These are phyloP conservation scores for Cutaneotrichosporon daszewskae DNA, from an alignment of 1,284 basidiomycete genomes.

Conservation along the genomic window DNA sequence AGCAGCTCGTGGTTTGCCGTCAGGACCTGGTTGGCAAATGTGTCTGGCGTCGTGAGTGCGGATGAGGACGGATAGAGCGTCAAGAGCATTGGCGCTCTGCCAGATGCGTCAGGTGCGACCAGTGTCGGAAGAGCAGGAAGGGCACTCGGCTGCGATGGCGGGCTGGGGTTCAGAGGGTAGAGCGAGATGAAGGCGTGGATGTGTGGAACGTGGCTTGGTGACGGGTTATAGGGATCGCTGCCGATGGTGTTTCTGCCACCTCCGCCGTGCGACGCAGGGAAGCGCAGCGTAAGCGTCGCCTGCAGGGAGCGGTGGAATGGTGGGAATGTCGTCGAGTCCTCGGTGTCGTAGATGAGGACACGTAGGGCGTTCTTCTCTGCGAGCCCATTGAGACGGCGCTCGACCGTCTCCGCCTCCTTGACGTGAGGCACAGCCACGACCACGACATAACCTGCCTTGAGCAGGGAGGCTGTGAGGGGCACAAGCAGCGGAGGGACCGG, in stretches of 20 bases:
- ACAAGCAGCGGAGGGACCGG: conserved; percentile 38
- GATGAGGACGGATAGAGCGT: conserved; percentile 43
- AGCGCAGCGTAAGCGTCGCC: conserved; percentile 43
- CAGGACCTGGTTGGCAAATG: conserved; percentile 41
- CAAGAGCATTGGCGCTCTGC: conserved; percentile 29
- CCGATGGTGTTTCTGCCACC: conserved; percentile 17
- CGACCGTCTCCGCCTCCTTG: conserved; percentile 43
- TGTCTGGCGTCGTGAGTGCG: conserved; percentile 32
- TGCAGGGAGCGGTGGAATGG: conserved; percentile 45
- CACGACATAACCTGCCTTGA: conserved; percentile 45
- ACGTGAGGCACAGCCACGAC: conserved; percentile 43
- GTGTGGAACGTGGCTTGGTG: conserved; percentile 31
- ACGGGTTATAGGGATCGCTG: conserved; percentile 41
- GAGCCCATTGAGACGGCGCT: conserved; percentile 35
- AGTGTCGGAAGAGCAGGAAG: conserved; percentile 44
- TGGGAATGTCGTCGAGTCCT: conserved; percentile 42
- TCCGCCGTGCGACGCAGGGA: conserved; percentile 27
- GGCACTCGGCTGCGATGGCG: conserved; percentile 34
- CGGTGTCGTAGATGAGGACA: conserved; percentile 45
- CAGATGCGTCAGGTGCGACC: conserved; percentile 22
- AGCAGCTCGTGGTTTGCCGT: conserved; percentile 37
- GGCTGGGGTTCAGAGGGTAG: conserved; percentile 40
- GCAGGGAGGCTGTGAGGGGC: conserved; percentile 37
- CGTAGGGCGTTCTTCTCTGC: conserved; percentile 39
- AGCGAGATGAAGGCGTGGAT: conserved; percentile 45